Evolutionary conservation across 805 yeast genomes (phyloP).

Genomic region (Sugiyamaella mastotermitis): DNA sequence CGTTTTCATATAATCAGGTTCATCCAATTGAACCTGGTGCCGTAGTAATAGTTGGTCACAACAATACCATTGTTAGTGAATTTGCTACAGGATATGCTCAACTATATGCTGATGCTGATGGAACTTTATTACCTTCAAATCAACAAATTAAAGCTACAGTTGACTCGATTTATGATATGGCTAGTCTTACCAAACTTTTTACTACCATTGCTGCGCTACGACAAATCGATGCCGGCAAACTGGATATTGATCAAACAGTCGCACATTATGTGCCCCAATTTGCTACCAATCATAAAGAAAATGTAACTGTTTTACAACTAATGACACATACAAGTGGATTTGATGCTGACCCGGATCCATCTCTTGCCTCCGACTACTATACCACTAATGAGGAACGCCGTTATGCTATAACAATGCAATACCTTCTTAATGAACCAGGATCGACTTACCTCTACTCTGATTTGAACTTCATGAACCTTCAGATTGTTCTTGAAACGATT

Average conservation of each 20-base stretch:
- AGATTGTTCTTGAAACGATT: too few relatives aligned
- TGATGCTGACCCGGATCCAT: too few relatives aligned
- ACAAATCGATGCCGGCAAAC: conserved; percentile 7
- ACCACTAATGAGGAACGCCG: too few relatives aligned
- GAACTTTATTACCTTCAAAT: conserved; percentile 7
- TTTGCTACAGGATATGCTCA: conserved; percentile 13
- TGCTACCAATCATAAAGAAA: too few relatives aligned
- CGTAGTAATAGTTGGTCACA: conserved; percentile 6
- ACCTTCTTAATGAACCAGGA: too few relatives aligned
- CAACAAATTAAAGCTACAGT: conserved; percentile 3
- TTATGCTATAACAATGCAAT: too few relatives aligned
- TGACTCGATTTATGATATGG: conserved; percentile 13
- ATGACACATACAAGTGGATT: too few relatives aligned
- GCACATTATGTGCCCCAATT: conserved; percentile 7
- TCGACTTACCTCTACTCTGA: too few relatives aligned
- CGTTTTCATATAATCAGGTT: too few relatives aligned
- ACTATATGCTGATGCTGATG: conserved; percentile 10
- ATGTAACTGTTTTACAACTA: too few relatives aligned
- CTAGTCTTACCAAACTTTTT: conserved; percentile 13
- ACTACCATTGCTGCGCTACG: conserved; percentile 15
- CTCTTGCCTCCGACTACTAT: too few relatives aligned
- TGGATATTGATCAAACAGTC: conserved; percentile 10
- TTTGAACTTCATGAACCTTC: too few relatives aligned
- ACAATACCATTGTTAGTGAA: conserved; percentile 4
- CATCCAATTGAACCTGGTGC: conserved; percentile 8